Evolutionary conservation across 164 flowering plant species (phyloP).

Genomic region (Stephania japonica): DNA sequence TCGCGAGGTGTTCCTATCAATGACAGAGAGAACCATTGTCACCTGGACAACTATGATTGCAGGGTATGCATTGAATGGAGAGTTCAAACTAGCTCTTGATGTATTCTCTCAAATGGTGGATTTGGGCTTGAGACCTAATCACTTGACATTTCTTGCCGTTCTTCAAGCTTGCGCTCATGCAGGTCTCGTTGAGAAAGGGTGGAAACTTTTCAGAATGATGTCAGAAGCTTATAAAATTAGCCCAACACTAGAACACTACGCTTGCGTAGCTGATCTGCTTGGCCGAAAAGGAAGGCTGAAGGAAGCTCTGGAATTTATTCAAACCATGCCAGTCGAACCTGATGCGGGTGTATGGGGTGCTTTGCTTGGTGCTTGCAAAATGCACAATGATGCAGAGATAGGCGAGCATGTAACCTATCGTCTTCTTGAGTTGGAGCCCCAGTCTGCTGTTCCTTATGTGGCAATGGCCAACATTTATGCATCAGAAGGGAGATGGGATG

Average conservation of each 20-base stretch:
- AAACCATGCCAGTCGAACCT: too few species aligned
- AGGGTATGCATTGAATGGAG: slow-evolving; percentile 50
- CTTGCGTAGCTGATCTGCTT: too few species aligned
- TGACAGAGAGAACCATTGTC: slow-evolving; percentile 37
- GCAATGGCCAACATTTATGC: slow-evolving; percentile 69
- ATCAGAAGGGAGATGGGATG: slow-evolving; percentile 43
- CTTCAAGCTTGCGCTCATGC: slow-evolving; percentile 64
- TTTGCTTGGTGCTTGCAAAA: slow-evolving; percentile 52
- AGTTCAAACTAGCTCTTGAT: neutral
- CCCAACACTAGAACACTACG: too few species aligned
- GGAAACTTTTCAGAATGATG: too few species aligned
- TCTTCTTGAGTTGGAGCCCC: slow-evolving; percentile 42
- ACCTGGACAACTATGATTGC: slow-evolving; percentile 58
- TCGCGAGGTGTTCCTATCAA: slow-evolving; percentile 28
- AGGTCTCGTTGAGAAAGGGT: slow-evolving; percentile 36
- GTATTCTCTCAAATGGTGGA: slow-evolving; percentile 35
- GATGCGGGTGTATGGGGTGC: too few species aligned
- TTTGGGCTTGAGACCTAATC: slow-evolving; percentile 44
- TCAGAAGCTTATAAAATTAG: too few species aligned
- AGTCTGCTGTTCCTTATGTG: slow-evolving; percentile 50
- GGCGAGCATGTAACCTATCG: slow-evolving; percentile 37
- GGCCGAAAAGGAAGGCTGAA: too few species aligned
- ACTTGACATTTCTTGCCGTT: slow-evolving; percentile 52
- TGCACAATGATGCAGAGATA: slow-evolving; percentile 36
- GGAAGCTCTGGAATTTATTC: too few species aligned